phyloP scores from a whole-genome alignment of 768 basidiomycete species.

The Podaxis pistillaris region DNA sequence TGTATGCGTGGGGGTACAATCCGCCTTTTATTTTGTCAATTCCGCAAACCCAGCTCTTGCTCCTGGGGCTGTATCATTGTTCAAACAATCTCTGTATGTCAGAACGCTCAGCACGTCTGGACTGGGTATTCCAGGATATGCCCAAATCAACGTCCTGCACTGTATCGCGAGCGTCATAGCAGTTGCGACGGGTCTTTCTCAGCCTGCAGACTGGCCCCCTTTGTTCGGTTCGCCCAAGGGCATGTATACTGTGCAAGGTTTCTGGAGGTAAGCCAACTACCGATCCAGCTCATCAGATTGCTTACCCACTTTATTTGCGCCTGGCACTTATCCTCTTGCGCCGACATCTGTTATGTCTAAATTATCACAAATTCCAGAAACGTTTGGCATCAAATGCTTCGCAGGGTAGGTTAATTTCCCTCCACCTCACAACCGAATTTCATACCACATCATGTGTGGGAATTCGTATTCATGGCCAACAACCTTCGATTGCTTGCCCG shows the following conservation, averaged over 20 bases:
- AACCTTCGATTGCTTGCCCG: neutral
- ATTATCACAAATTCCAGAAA: slow-evolving; percentile 1
- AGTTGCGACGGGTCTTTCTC: slow-evolving; percentile 24
- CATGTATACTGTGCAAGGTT: slow-evolving; percentile 35
- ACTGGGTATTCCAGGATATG: neutral
- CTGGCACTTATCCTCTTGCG: neutral
- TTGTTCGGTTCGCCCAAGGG: slow-evolving; percentile 32
- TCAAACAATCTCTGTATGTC: slow-evolving; percentile 7
- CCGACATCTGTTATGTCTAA: neutral
- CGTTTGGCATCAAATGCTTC: slow-evolving; percentile 37
- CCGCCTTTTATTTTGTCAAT: neutral
- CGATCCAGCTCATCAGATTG: neutral
- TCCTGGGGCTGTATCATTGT: slow-evolving; percentile 4
- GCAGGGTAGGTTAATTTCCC: slow-evolving; percentile 26
- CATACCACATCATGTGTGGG: neutral
- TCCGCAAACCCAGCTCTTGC: slow-evolving; percentile 7
- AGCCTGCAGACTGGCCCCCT: slow-evolving; percentile 38
- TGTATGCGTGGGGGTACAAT: neutral
- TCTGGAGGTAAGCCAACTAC: slow-evolving; percentile 36
- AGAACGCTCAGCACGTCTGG: slow-evolving; percentile 3
- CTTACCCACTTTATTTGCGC: neutral
- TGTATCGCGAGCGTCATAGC: slow-evolving; percentile 21
- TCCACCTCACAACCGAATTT: neutral
- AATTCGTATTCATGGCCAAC: neutral
- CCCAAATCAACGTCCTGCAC: slow-evolving; percentile 3